Conservation (phyloP, 2,329 filamentous ascomycete species). For the Monilinia polystroma region DNA sequence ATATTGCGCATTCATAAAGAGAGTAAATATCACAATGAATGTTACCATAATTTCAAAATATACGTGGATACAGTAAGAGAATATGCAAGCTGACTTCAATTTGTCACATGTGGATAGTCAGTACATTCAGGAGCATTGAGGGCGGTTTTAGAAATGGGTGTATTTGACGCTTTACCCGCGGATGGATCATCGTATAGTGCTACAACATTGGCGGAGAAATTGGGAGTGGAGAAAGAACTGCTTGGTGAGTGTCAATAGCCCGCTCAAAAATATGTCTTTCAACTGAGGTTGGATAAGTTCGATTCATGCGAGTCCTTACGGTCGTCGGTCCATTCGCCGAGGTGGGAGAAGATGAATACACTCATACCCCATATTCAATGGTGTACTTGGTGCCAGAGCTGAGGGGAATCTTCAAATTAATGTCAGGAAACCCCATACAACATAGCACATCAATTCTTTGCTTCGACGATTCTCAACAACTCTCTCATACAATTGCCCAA, state of each 20-base stretch:
- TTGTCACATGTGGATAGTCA: conserved; percentile 20
- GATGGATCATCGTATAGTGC: conserved; percentile 30
- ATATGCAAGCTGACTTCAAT: conserved; percentile 10
- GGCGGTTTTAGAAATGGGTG: conserved; percentile 33
- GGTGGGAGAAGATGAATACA: conserved; percentile 29
- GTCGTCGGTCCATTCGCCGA: conserved; percentile 30
- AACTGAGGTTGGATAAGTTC: conserved; percentile 26
- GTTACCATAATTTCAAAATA: background rate
- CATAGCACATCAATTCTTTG: background rate
- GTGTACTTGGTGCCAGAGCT: conserved; percentile 29
- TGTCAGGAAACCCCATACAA: background rate
- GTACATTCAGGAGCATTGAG: conserved; percentile 26
- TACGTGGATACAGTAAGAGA: background rate
- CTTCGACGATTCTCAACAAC: conserved; percentile 24
- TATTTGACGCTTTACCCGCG: conserved; percentile 31
- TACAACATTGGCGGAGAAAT: conserved; percentile 27
- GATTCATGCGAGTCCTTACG: conserved; percentile 31
- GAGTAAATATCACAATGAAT: background rate
- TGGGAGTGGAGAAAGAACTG: conserved; percentile 32
- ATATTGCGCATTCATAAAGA: background rate
- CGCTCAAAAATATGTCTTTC: background rate
- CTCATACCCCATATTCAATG: conserved; percentile 32
- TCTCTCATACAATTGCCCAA: background rate
- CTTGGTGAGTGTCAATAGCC: conserved; percentile 28
- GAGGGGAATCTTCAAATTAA: conserved; percentile 28